These are phyloP conservation scores for Suhomyces xylopsoci DNA, from an alignment of 805 yeast genomes.

Conservation along the genomic window DNA sequence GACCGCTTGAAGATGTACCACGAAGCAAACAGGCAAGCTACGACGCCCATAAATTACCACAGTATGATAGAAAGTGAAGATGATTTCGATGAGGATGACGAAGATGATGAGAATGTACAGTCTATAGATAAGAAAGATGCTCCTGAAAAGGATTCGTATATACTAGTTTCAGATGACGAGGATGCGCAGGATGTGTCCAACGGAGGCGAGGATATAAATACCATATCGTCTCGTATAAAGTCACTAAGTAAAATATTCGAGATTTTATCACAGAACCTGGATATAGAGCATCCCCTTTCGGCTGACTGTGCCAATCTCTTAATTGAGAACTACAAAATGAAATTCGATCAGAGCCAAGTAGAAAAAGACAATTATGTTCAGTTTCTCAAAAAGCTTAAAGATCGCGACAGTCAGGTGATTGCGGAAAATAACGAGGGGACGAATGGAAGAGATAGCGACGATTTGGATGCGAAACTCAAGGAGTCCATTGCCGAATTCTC, in stretches of 20 bases:
- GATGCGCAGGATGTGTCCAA: conserved; percentile 1
- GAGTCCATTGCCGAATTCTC: conserved; percentile 44
- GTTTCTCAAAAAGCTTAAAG: conserved; percentile 66
- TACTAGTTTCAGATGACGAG: conserved; percentile 8
- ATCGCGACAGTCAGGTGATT: conserved; percentile 16
- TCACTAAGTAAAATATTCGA: conserved; percentile 66
- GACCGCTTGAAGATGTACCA: conserved; percentile 37
- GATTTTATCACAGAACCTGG: conserved; percentile 63
- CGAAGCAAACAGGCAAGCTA: conserved; percentile 22
- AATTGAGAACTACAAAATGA: conserved; percentile 59
- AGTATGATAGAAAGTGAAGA: conserved; percentile 32
- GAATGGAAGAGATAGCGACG: conserved; percentile 20
- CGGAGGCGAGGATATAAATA: conserved; percentile 12
- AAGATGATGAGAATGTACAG: conserved; percentile 14
- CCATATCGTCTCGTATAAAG: conserved; percentile 48
- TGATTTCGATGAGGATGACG: conserved; percentile 17
- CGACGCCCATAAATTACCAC: conserved; percentile 21
- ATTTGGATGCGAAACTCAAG: conserved; percentile 40
- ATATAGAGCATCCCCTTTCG: conserved; percentile 82
- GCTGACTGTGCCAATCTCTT: conserved; percentile 74
- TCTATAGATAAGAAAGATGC: conserved; percentile 17
- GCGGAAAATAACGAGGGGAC: conserved; percentile 7
- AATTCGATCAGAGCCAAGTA: conserved; percentile 67
- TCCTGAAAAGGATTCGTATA: conserved; percentile 11
- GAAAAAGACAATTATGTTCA: conserved; percentile 78